These are phyloP conservation scores for Venturiaceae sp. DNA, from an alignment of 2,329 filamentous ascomycete genomes.

Conservation along the genomic window DNA sequence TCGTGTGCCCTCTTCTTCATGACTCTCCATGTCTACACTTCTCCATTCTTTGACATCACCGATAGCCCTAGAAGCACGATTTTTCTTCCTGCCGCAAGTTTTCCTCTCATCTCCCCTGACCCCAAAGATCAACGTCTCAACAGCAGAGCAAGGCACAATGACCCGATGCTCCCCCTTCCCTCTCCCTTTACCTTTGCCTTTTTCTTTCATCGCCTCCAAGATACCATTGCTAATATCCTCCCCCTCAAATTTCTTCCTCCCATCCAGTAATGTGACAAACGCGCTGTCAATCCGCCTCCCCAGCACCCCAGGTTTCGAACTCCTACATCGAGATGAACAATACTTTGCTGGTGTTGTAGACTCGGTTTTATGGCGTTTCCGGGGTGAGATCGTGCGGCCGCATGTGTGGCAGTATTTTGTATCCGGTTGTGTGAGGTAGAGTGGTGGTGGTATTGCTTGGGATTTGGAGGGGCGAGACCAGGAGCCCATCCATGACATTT, in stretches of 20 bases:
- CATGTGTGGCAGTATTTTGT: conserved; percentile 49
- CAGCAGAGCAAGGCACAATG: conserved; percentile 38
- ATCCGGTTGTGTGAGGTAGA: conserved; percentile 41
- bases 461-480: conserved; percentile 34
- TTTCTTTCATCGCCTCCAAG: conserved; percentile 12
- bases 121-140: conserved; percentile 43
- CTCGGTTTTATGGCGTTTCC: conserved; percentile 21
- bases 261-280: conserved; percentile 34
- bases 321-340: conserved; percentile 47
- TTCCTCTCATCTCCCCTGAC: conserved; percentile 34
- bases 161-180: conserved; percentile 42
- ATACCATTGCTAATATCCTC: conserved; percentile 14
- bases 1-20: conserved; percentile 8
- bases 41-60: conserved; percentile 29
- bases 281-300: conserved; percentile 44
- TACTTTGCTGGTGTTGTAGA: conserved; percentile 36
- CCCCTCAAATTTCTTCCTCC: conserved; percentile 20
- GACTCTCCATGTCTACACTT: conserved; percentile 34
- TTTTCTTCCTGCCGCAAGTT: conserved; percentile 34
- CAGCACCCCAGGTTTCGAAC: conserved; percentile 37
- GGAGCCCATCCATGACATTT: conserved; percentile 41
- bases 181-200: conserved; percentile 16
- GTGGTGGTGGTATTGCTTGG: conserved; percentile 38
- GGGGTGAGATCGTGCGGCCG: conserved; percentile 40
- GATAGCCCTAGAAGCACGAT: conserved; percentile 31